A percentile compares a stretch with the other conserved stretches of the same genome.
Evolutionary conservation across 768 basidiomycete genomes (phyloP).

Genomic region (Auricularia sp.): DNA sequence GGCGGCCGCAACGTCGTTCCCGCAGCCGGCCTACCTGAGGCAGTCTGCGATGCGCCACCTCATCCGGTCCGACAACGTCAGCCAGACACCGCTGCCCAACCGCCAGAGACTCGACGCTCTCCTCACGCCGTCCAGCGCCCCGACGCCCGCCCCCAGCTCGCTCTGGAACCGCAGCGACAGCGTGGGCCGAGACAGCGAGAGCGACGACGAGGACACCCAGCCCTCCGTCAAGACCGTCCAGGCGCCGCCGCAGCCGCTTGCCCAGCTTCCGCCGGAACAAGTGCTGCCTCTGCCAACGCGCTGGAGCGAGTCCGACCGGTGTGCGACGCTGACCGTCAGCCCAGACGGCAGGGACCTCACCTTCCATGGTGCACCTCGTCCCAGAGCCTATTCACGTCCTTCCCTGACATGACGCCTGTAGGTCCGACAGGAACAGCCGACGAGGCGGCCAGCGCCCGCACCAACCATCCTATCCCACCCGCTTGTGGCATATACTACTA

Average conservation of each 20-base stretch:
- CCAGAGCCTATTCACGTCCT: constrained; percentile 1
- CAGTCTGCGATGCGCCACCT: constrained; percentile 64
- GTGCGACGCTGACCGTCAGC: constrained; percentile 49
- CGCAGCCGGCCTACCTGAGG: constrained; percentile 66
- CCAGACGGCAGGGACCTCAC: constrained; percentile 64
- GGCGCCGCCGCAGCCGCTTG: constrained; percentile 21
- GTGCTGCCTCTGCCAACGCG: constrained; percentile 56
- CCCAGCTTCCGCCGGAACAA: constrained; percentile 12
- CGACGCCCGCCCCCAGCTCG: constrained; percentile 7
- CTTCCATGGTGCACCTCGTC: constrained; percentile 46
- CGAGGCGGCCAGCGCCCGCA: constrained; percentile 78
- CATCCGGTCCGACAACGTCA: constrained; percentile 41
- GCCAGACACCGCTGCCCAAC: constrained; percentile 29
- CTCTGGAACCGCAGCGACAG: constrained; percentile 5
- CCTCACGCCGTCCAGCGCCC: constrained; percentile 4
- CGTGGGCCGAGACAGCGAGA: constrained; percentile 19
- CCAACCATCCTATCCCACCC: constrained; percentile 67
- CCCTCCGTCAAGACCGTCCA: constrained; percentile 8
- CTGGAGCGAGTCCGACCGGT: constrained; percentile 66
- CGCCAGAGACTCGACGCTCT: constrained; percentile 9
- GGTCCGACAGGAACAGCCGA: constrained; percentile 52
- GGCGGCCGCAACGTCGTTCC: constrained; percentile 34
- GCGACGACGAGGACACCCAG: constrained; percentile 54
- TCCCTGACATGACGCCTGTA: constrained; percentile 15
- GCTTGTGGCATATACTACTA: constrained; percentile 92